Percentiles rank a stretch among this genome's conserved stretches.
phyloP scores from a whole-genome alignment of 2,329 filamentous ascomycete species.

The Venturia carpophila region DNA sequence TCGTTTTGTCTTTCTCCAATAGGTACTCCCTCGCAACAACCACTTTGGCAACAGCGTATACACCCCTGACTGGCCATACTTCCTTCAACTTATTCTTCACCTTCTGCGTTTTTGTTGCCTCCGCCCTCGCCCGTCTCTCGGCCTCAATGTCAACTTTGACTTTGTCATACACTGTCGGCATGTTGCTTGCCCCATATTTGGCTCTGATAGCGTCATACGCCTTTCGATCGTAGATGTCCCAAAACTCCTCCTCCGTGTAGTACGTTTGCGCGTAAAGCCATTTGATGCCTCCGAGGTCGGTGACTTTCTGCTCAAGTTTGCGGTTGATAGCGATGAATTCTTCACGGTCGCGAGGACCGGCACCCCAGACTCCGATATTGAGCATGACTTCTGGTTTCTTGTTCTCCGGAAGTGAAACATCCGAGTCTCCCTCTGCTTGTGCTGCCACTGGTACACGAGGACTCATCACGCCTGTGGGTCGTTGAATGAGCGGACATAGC shows the following conservation, averaged over 20 bases:
- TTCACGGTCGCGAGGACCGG: conserved; percentile 35
- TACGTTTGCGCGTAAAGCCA: conserved; percentile 64
- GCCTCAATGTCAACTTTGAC: conserved; percentile 43
- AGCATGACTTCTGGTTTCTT: conserved; percentile 34
- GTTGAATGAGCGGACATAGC: conserved; percentile 36
- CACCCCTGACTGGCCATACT: conserved; percentile 13
- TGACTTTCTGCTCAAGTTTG: conserved; percentile 51
- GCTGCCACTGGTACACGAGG: conserved; percentile 1
- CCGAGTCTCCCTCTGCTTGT: background rate
- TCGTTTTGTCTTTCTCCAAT: conserved; percentile 18
- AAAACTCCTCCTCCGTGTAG: conserved; percentile 61
- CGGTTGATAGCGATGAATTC: conserved; percentile 50
- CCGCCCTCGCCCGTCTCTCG: conserved; percentile 18
- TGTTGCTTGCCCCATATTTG: conserved; percentile 51
- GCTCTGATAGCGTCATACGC: conserved; percentile 52
- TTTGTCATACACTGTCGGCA: conserved; percentile 62
- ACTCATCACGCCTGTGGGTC: conserved; percentile 15
- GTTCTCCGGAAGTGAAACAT: background rate
- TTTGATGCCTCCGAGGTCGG: conserved; percentile 56
- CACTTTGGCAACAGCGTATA: conserved; percentile 15
- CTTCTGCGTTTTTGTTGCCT: conserved; percentile 1
- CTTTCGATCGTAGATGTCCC: conserved; percentile 52
- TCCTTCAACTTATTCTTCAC: conserved; percentile 16
- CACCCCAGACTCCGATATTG: conserved; percentile 59
- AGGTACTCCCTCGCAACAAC: conserved; percentile 16